Percentiles rank a stretch among this genome's conserved stretches.
phyloP scores from a whole-genome alignment of 768 basidiomycete genomes.

The Naganishia randhawae region DNA sequence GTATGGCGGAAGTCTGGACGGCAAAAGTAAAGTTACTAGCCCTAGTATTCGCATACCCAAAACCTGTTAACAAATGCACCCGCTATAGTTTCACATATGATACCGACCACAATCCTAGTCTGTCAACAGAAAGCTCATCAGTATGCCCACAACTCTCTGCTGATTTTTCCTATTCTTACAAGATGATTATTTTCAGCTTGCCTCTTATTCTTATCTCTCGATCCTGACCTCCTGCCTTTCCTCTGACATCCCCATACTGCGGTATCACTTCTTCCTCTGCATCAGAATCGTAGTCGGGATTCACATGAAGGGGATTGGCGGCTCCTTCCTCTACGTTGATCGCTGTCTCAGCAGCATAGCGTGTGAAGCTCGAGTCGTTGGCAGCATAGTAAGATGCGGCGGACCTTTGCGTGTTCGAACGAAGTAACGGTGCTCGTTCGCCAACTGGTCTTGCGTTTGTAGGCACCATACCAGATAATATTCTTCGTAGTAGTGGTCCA shows the following conservation, averaged over 20 bases:
- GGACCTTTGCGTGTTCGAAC: not conserved
- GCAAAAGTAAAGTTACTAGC: slow-evolving; percentile 48
- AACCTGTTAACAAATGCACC: not conserved
- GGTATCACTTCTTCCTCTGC: slow-evolving; percentile 7
- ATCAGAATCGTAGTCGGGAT: slow-evolving; percentile 24
- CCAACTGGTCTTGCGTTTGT: not conserved
- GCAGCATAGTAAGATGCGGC: slow-evolving; percentile 20
- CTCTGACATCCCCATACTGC: not conserved
- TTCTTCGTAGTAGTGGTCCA: not conserved
- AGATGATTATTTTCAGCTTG: slow-evolving; percentile 1
- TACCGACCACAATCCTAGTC: slow-evolving; percentile 23
- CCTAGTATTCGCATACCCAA: slow-evolving; percentile 29
- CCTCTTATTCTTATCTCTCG: slow-evolving; percentile 5
- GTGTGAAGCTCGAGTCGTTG: slow-evolving; percentile 27
- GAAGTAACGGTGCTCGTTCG: slow-evolving; percentile 15
- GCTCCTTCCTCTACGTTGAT: slow-evolving; percentile 26
- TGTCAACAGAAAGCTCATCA: not conserved
- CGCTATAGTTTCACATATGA: not conserved
- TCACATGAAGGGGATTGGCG: slow-evolving; percentile 17
- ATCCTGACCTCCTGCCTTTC: not conserved
- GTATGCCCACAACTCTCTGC: not conserved
- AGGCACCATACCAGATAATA: not conserved
- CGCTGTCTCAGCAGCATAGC: slow-evolving; percentile 28
- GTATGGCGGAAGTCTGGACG: slow-evolving; percentile 45
- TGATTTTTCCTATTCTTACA: too few species aligned